A percentile compares a stretch with the other conserved stretches of the same genome.
Conservation (phyloP, 2,329 filamentous ascomycete genomes). For the Hirsutella minnesotensis region DNA sequence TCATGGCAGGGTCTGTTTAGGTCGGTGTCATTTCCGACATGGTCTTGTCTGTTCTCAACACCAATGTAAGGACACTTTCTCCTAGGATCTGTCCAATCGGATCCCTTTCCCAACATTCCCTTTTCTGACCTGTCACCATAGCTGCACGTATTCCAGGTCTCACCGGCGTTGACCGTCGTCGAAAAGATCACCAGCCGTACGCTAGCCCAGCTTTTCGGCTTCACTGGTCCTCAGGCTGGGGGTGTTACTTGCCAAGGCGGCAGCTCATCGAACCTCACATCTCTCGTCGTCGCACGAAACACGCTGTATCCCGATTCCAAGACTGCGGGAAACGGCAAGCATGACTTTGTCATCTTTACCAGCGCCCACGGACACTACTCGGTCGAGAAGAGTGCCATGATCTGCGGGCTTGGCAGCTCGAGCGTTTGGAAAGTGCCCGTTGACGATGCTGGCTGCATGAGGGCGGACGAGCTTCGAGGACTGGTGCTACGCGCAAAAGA, state of each 20-base stretch:
- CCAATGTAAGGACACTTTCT: slow-evolving; percentile 48
- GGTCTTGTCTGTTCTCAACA: slow-evolving; percentile 76
- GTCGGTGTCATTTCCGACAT: slow-evolving; percentile 79
- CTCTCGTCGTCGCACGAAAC: slow-evolving; percentile 80
- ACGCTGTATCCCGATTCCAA: slow-evolving; percentile 73
- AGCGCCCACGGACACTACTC: slow-evolving; percentile 87
- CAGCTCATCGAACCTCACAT: slow-evolving; percentile 72
- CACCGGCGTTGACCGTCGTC: slow-evolving; percentile 74
- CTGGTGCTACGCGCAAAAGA: slow-evolving; percentile 48
- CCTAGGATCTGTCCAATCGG: background rate
- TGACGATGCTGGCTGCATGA: slow-evolving; percentile 62
- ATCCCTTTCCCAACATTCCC: background rate
- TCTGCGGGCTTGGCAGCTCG: slow-evolving; percentile 68
- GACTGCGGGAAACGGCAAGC: slow-evolving; percentile 50
- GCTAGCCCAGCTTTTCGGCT: slow-evolving; percentile 67
- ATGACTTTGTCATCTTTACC: slow-evolving; percentile 74
- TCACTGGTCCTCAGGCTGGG: slow-evolving; percentile 56
- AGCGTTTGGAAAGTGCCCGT: slow-evolving; percentile 66
- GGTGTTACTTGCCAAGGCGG: slow-evolving; percentile 75
- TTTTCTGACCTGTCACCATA: slow-evolving; percentile 14
- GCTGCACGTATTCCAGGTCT: slow-evolving; percentile 89
- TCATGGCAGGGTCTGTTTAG: slow-evolving; percentile 22
- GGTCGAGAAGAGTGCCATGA: slow-evolving; percentile 87
- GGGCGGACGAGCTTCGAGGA: slow-evolving; percentile 49
- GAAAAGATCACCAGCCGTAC: slow-evolving; percentile 71